phyloP scores from a whole-genome alignment of 805 yeast species.

The Jamesozyma gamospora region DNA sequence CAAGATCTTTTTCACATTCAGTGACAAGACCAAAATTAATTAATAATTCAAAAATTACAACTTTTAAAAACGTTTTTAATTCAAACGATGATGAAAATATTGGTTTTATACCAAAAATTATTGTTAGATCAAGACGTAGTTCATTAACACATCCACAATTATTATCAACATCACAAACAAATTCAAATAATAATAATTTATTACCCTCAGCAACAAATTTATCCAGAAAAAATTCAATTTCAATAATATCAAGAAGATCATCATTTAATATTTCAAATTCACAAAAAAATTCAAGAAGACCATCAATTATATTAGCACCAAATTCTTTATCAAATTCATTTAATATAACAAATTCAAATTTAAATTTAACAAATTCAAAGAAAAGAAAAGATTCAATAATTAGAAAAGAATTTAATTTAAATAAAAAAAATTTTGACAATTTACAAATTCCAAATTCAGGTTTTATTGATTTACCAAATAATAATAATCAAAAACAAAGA shows the following conservation, averaged over 20 bases:
- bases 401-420: conserved; percentile 2
- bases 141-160: conserved; percentile 14
- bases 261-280: conserved; percentile 21
- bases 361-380: background rate
- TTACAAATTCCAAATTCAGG: background rate
- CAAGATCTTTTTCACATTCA: conserved; percentile 26
- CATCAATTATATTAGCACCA: conserved; percentile 22
- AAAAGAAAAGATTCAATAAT: background rate
- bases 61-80: background rate
- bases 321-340: conserved; percentile 4
- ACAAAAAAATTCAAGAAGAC: conserved; percentile 19
- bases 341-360: background rate
- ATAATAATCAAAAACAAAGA: conserved; percentile 4
- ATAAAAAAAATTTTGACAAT: background rate
- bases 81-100: conserved; percentile 23
- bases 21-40: conserved; percentile 10
- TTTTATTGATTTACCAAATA: conserved; percentile 5
- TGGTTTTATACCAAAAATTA: conserved; percentile 29
- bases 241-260: conserved; percentile 21
- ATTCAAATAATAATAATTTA: background rate
- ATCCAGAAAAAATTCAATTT: conserved; percentile 26
- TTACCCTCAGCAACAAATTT: conserved; percentile 1
- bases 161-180: background rate
- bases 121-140: conserved; percentile 28
- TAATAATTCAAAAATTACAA: background rate